Evolutionary conservation across 495 filamentous ascomycete genomes (phyloP), one percentile per base, ranked within the genome.

Genomic region (Trichocladium uniseriatum): DNA sequence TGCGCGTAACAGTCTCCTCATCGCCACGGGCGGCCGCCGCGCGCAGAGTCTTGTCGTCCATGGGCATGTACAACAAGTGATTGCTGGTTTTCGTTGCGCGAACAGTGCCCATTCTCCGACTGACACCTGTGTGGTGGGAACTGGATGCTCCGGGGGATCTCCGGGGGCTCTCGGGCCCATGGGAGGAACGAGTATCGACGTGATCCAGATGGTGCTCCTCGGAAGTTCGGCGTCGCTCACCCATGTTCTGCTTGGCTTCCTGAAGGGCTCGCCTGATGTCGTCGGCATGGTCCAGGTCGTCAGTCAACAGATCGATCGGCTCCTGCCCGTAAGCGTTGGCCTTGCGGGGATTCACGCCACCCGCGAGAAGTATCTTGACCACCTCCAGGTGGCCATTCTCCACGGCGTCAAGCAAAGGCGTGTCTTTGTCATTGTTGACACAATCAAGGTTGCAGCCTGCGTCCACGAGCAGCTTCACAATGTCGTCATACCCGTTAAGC

Each of bases 371-470:
- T 10, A 94, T 72, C 59, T 82, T 86, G 16, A 98, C 88, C 10
- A 96, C 89, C n/a, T 84, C 87, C 5, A 94, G 61, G 59, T 97
- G 87, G 1, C 88, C 85, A 59, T 97, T 97, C 56, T 96, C 91
- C 22, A 95, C 86, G 0, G 92, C 92, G 71, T 98, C 92, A 36
- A 97, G 85, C 28, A 98, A 74, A 16, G 92, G 94, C 0, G 92
- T 95, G 54, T 98, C 92, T 60, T 84, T 84, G 57, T 95, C 87
- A 41, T 89, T 84, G 59, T 87, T 88, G 42, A 77, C 71, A 42
- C 76, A 78, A 53, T 95, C 83, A 13, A 88, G 78, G 45, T 87
- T 82, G 65, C 89, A 94, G 21, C 87, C 86, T 43, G 84, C 79
- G 6, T 83, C 75, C 47, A 97, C 74, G 10, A 98, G 74, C 38